A percentile compares a stretch with the other conserved stretches of the same genome.
Conservation (phyloP, 352 stramenopile species). For the Achlya hypogyna region DNA sequence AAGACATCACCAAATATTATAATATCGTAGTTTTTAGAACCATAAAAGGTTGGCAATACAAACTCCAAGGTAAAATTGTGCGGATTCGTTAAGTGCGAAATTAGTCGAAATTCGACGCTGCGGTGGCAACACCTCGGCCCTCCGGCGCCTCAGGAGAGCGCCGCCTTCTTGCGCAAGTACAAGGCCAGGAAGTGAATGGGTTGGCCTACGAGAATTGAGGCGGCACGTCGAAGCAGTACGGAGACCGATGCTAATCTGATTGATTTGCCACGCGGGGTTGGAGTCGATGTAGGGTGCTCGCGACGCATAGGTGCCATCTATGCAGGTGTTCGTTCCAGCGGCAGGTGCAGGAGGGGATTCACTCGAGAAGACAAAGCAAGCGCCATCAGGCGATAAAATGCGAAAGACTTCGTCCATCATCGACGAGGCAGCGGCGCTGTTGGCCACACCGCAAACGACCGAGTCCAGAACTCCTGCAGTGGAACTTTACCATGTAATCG, state of each 20-base stretch:
- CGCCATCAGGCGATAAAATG: not conserved
- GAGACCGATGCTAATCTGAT: conserved; percentile 2
- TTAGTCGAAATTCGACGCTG: too few relatives aligned
- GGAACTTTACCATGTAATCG: not conserved
- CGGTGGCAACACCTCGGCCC: too few relatives aligned
- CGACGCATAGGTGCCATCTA: conserved; percentile 5
- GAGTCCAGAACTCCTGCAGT: conserved; percentile 17
- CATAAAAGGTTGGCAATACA: too few relatives aligned
- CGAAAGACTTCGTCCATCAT: conserved; percentile 16
- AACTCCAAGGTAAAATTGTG: too few relatives aligned
- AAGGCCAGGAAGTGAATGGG: not conserved
- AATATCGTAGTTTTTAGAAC: too few relatives aligned
- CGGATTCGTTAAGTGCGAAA: too few relatives aligned
- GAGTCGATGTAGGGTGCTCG: conserved; percentile 4
- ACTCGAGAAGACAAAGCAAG: conserved; percentile 19
- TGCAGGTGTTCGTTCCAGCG: not conserved
- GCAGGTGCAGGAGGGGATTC: not conserved
- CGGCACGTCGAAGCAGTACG: too few relatives aligned
- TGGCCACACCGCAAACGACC: conserved; percentile 10
- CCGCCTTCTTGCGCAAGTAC: conserved; percentile 3
- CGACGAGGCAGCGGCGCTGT: not conserved
- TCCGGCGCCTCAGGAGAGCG: too few relatives aligned
- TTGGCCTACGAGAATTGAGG: not conserved
- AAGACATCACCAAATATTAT: too few relatives aligned
- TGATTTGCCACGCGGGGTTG: conserved; percentile 11